These are phyloP conservation scores for Notholithocarpus densiflorus DNA, from an alignment of 306 rosid species.

Conservation along the genomic window DNA sequence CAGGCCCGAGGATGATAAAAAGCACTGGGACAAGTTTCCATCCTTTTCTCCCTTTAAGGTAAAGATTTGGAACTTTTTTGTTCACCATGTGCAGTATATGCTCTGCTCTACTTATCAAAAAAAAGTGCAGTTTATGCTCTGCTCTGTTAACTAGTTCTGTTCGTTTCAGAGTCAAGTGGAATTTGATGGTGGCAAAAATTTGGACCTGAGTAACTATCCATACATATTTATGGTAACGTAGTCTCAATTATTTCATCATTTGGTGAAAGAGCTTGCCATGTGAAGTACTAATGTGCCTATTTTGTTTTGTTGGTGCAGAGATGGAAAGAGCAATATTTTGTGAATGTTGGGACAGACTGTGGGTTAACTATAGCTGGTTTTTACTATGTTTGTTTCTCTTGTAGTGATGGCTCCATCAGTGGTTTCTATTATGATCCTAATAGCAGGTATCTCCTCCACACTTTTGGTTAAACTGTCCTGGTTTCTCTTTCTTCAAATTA, in stretches of 20 bases:
- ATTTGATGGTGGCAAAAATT: conserved; percentile 85
- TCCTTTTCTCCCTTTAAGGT: conserved; percentile 74
- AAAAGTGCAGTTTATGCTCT: neutral
- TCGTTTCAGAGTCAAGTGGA: conserved; percentile 61
- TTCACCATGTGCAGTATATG: neutral
- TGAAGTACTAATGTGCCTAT: neutral
- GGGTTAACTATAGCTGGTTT: conserved; percentile 96
- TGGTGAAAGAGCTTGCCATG: neutral
- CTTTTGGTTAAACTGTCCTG: too few relatives aligned
- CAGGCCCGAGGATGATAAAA: conserved; percentile 83
- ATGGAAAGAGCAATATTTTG: conserved; percentile 98
- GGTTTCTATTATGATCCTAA: conserved; percentile 94
- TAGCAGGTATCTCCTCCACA: too few relatives aligned
- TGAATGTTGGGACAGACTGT: conserved; percentile 92
- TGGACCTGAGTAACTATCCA: conserved; percentile 72
- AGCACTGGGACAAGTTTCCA: conserved; percentile 91
- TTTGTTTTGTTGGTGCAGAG: conserved; percentile 56
- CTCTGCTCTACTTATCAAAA: too few relatives aligned
- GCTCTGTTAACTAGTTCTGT: conserved; percentile 1
- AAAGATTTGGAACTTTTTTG: conserved; percentile 17
- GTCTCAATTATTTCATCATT: neutral
- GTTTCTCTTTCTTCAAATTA: too few relatives aligned
- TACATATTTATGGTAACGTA: conserved; percentile 75
- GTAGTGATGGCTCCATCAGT: conserved; percentile 87
- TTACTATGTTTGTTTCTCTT: conserved; percentile 91